phyloP scores from a whole-genome alignment of 1,139 yeast genomes.

The Kazachstania sp. region DNA sequence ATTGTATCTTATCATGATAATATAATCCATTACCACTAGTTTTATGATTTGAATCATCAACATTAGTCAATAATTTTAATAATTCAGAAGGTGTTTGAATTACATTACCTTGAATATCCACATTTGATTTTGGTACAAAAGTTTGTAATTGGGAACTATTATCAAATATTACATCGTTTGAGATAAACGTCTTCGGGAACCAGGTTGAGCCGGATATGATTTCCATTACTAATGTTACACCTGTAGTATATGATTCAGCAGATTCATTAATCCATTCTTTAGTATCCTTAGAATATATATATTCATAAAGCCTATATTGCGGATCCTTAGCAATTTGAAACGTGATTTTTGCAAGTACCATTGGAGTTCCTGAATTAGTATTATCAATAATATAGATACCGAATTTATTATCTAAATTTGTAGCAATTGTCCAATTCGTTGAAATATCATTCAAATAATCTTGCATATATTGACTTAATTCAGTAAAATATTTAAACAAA shows the following conservation, averaged over 20 bases:
- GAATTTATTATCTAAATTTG: conserved; percentile 24
- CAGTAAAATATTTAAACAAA: conserved; percentile 29
- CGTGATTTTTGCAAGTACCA: conserved; percentile 18
- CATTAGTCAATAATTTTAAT: neutral
- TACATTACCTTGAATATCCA: neutral
- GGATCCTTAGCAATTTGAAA: conserved; percentile 20
- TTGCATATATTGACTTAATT: conserved; percentile 19
- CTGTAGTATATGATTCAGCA: conserved; percentile 22
- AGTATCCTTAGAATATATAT: conserved; percentile 17
- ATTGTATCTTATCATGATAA: conserved; percentile 12
- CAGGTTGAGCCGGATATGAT: conserved; percentile 12
- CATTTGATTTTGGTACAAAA: neutral
- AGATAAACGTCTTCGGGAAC: conserved; percentile 25
- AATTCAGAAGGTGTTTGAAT: neutral
- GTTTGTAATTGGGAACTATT: neutral
- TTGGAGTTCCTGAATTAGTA: conserved; percentile 2
- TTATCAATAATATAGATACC: conserved; percentile 22
- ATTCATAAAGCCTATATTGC: conserved; percentile 24
- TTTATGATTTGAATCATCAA: conserved; percentile 1
- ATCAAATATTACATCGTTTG: conserved; percentile 21
- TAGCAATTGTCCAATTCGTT: conserved; percentile 14
- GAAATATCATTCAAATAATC: conserved; percentile 16
- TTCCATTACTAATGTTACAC: conserved; percentile 24
- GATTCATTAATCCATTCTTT: conserved; percentile 27
- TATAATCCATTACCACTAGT: conserved; percentile 1